These are phyloP conservation scores for Hygrophorus russula DNA, from an alignment of 768 basidiomycete species.

Conservation along the genomic window DNA sequence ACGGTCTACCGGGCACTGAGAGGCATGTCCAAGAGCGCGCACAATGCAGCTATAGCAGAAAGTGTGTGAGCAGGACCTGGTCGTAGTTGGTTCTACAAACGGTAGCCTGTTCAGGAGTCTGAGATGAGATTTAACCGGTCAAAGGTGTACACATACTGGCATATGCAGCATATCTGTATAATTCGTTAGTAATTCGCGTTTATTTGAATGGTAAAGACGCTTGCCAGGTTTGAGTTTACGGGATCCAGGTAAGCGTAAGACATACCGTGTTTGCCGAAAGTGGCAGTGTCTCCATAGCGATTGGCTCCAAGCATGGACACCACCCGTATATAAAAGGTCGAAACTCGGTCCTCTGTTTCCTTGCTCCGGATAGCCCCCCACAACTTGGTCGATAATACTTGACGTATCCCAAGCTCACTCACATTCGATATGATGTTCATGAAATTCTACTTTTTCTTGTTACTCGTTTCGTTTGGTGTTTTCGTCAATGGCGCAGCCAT, in stretches of 20 bases:
- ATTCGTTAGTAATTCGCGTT: slow-evolving; percentile 1
- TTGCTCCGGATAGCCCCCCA: slow-evolving; percentile 13
- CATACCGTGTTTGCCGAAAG: too few relatives aligned
- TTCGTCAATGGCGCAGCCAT: slow-evolving; percentile 7
- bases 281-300: too few relatives aligned
- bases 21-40: slow-evolving; percentile 54
- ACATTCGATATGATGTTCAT: slow-evolving; percentile 7
- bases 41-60: slow-evolving; percentile 79
- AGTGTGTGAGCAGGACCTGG: slow-evolving; percentile 70
- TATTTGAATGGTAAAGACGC: slow-evolving; percentile 12
- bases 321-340: slow-evolving; percentile 7
- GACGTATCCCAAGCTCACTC: slow-evolving; percentile 2
- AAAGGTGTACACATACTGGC: slow-evolving; percentile 33
- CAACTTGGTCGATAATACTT: slow-evolving; percentile 6
- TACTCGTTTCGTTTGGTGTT: slow-evolving; percentile 6
- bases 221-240: slow-evolving; percentile 58
- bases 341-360: not conserved
- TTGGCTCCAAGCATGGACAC: too few relatives aligned
- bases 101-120: slow-evolving; percentile 35
- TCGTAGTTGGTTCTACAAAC: slow-evolving; percentile 67
- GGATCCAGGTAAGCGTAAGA: slow-evolving; percentile 48
- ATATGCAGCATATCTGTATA: slow-evolving; percentile 67
- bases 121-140: not conserved
- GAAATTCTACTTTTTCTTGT: slow-evolving; percentile 6
- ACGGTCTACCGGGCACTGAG: slow-evolving; percentile 80